These are phyloP conservation scores for Talaromyces adpressus DNA, from an alignment of 495 filamentous ascomycete species.

Conservation along the genomic window DNA sequence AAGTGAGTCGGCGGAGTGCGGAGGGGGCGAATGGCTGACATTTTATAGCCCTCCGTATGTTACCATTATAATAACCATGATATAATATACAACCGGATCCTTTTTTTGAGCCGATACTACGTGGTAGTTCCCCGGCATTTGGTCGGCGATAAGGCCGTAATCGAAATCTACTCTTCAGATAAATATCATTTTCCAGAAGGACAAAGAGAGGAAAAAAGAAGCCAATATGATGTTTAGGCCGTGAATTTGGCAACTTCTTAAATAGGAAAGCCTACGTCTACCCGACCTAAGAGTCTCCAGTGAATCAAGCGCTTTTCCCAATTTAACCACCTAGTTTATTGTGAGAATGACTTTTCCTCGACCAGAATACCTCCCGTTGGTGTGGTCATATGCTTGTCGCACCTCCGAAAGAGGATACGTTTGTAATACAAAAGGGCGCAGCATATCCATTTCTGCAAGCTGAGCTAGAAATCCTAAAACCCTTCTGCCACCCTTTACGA, in stretches of 20 bases:
- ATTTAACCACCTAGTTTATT: conserved; percentile 6
- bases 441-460: conserved; percentile 14
- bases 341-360: conserved; percentile 24
- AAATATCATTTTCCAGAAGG: neutral
- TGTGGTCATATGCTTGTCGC: conserved; percentile 26
- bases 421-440: conserved; percentile 22
- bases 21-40: neutral
- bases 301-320: neutral
- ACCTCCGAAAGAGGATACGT: conserved; percentile 16
- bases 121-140: neutral
- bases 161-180: neutral
- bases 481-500: conserved; percentile 18
- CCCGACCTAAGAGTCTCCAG: neutral
- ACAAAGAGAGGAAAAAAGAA: neutral
- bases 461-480: conserved; percentile 13
- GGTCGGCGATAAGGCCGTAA: neutral
- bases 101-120: neutral
- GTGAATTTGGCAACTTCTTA: neutral
- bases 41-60: neutral
- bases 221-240: neutral
- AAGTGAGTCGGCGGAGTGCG: neutral
- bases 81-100: neutral
- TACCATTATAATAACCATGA: neutral
- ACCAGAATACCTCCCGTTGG: conserved; percentile 16
- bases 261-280: neutral